A percentile compares a stretch with the other conserved stretches of the same genome.
These are phyloP conservation scores for Arbutus unedo DNA, from an alignment of 148 eudicot species.

Conservation along the genomic window DNA sequence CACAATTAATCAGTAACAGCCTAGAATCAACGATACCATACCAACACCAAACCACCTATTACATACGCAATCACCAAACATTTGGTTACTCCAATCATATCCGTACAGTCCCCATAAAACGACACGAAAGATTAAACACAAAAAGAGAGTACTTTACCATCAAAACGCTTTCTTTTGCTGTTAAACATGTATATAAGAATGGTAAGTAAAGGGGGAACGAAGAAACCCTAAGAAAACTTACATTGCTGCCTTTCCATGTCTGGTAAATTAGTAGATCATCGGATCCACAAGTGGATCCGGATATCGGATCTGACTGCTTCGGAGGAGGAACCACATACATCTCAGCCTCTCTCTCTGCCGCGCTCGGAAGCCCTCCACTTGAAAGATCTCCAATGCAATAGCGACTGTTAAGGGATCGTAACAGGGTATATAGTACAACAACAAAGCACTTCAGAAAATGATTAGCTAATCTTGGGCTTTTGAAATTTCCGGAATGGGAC, in stretches of 20 bases:
- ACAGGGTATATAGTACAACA: neutral
- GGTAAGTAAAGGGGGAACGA: neutral
- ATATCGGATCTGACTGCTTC: slow-evolving; percentile 64
- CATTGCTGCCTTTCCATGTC: slow-evolving; percentile 97
- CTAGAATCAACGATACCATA: neutral
- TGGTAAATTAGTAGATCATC: slow-evolving; percentile 71
- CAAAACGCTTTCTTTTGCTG: neutral
- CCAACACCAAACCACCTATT: neutral
- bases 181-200: neutral
- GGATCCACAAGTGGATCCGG: slow-evolving; percentile 47
- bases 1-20: neutral
- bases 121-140: neutral
- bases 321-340: slow-evolving; percentile 97
- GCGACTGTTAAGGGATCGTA: neutral
- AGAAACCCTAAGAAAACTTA: slow-evolving; percentile 31
- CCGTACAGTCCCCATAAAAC: neutral
- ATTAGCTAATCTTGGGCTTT: neutral
- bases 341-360: slow-evolving; percentile 26
- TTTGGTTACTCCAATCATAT: neutral
- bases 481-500: neutral
- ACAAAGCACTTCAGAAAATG: neutral
- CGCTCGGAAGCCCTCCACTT: neutral
- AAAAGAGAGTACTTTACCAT: neutral
- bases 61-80: neutral
- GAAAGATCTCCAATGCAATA: slow-evolving; percentile 16